phyloP scores from a whole-genome alignment of 805 yeast species.

The Torulaspora microellipsoides region DNA sequence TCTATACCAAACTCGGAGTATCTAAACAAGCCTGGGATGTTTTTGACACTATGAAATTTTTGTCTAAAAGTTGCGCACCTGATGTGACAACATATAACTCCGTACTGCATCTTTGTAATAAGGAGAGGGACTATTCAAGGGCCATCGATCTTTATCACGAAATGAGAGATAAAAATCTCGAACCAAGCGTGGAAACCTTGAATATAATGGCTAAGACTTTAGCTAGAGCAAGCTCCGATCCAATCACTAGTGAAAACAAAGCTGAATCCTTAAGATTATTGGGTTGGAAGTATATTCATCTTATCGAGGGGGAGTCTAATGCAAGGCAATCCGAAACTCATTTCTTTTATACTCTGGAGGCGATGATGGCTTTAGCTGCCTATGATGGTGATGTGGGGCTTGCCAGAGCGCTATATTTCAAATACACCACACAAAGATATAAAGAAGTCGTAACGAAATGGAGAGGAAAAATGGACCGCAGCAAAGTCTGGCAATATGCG shows the following conservation, averaged over 20 bases:
- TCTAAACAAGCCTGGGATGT: conserved; percentile 56
- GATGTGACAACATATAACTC: conserved; percentile 63
- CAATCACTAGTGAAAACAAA: conserved; percentile 29
- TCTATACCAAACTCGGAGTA: conserved; percentile 18
- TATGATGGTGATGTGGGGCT: conserved; percentile 72
- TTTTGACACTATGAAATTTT: conserved; percentile 82
- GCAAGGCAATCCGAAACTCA: conserved; percentile 10
- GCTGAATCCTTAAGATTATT: conserved; percentile 24
- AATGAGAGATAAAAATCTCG: conserved; percentile 39
- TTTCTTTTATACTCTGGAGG: conserved; percentile 36
- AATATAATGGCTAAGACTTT: conserved; percentile 23
- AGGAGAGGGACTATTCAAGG: conserved; percentile 59
- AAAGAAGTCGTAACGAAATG: conserved; percentile 9
- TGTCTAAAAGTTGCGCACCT: conserved; percentile 63
- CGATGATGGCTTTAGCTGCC: conserved; percentile 73
- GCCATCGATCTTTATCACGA: conserved; percentile 76
- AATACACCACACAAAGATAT: conserved; percentile 38
- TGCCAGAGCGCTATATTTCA: conserved; percentile 61
- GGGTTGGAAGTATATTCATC: conserved; percentile 78
- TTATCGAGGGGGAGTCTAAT: conserved; percentile 45
- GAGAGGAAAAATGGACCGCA: conserved; percentile 5
- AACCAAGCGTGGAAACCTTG: conserved; percentile 21
- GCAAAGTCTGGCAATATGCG: conserved; percentile 25
- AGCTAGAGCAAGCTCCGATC: conserved; percentile 29
- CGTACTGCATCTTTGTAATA: conserved; percentile 62